Percentiles rank a stretch among this genome's conserved stretches.
phyloP scores from a whole-genome alignment of 148 eudicot species.

The Chenopodium suecicum region DNA sequence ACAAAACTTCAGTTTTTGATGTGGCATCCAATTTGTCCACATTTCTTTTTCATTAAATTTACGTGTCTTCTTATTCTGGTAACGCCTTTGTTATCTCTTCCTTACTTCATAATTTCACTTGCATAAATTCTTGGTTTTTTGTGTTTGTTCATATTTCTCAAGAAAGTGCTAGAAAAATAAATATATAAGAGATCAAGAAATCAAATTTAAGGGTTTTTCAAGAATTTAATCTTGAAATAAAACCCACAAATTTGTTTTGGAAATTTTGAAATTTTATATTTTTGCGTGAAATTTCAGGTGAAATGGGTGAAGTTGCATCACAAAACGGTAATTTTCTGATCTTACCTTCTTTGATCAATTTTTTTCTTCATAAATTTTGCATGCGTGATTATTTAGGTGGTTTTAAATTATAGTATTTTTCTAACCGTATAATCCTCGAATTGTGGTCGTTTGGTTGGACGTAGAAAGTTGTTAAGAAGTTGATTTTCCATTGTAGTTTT shows the following conservation, averaged over 20 bases:
- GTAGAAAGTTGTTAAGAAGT: too few species aligned
- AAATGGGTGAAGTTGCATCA: constrained; percentile 34
- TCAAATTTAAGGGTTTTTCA: neutral
- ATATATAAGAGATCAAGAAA: too few species aligned
- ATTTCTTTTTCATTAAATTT: neutral
- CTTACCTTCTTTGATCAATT: neutral
- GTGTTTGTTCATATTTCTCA: neutral
- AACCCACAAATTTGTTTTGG: constrained; percentile 2
- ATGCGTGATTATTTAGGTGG: neutral
- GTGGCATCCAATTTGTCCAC: neutral
- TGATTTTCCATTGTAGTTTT: too few species aligned
- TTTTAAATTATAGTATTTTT: neutral
- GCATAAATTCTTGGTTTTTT: neutral
- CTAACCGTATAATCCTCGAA: neutral
- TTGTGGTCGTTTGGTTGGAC: neutral
- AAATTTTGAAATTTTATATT: neutral
- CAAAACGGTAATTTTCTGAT: constrained; percentile 14
- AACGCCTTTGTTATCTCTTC: neutral
- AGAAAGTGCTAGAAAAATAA: neutral
- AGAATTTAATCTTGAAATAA: neutral
- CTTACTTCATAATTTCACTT: neutral
- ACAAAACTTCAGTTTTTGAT: neutral
- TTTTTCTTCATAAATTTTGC: neutral
- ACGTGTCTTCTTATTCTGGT: neutral
- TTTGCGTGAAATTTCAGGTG: neutral